Conservation (phyloP, 163 green algal species). For the Prototheca stagnorum region DNA sequence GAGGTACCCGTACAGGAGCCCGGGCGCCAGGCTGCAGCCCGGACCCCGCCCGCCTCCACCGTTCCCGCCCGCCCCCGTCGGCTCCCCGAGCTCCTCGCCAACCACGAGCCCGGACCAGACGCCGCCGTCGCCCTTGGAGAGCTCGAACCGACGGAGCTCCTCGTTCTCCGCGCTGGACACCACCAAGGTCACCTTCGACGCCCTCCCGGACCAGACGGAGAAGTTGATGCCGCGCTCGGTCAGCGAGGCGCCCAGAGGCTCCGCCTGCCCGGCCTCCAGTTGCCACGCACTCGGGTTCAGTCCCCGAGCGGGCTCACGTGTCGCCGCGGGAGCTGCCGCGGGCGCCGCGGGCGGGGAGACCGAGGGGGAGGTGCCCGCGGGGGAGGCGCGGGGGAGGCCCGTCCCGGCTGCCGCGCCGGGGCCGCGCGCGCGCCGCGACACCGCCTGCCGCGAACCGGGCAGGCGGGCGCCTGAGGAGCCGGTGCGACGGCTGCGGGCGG, state of each 20-base stretch:
- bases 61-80: not conserved
- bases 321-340: no score
- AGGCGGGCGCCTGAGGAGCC: no score
- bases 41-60: not conserved
- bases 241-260: constrained; percentile 57
- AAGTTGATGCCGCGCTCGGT: constrained; percentile 70
- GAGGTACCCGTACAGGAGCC: constrained; percentile 35
- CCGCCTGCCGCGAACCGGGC: no score
- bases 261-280: no score
- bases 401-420: no score
- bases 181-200: constrained; percentile 47
- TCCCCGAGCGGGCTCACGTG: no score
- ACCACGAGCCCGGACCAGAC: not conserved
- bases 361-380: no score
- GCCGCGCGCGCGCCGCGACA: no score
- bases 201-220: constrained; percentile 59
- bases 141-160: constrained; percentile 1
- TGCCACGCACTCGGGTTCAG: no score
- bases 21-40: constrained; percentile 54
- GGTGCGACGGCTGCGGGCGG: no score
- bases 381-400: no score
- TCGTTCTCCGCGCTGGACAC: constrained; percentile 15
- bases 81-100: not conserved
- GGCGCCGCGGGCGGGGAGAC: no score
- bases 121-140: constrained; percentile 9